phyloP scores from a whole-genome alignment of 1,139 yeast species.

The Taphrina flavorubra region DNA sequence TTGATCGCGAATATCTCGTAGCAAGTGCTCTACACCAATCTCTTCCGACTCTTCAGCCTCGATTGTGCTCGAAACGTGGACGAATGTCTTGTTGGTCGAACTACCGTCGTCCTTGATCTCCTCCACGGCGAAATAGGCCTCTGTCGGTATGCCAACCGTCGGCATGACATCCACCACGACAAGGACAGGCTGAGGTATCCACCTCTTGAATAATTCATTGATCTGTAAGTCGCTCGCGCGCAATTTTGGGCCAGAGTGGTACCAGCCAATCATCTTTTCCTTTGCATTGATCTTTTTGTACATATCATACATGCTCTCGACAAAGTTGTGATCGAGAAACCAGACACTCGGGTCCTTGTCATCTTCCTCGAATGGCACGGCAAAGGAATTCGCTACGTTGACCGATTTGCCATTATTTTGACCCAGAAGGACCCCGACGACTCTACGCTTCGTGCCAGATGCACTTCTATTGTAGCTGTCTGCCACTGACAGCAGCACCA shows the following conservation, averaged over 20 bases:
- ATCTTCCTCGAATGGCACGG: conserved; percentile 96
- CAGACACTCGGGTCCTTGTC: conserved; percentile 91
- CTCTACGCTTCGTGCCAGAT: conserved; percentile 73
- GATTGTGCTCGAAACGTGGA: conserved; percentile 88
- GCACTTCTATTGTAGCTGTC: conserved; percentile 92
- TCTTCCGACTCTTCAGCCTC: conserved; percentile 99
- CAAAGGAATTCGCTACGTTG: conserved; percentile 59
- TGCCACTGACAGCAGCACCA: conserved; percentile 89
- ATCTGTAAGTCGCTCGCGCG: conserved; percentile 86
- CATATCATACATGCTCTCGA: conserved; percentile 97
- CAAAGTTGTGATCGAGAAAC: conserved; percentile 96
- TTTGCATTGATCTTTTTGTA: conserved; percentile 95
- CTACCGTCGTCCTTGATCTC: conserved; percentile 96
- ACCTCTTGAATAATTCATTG: conserved; percentile 85
- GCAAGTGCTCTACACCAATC: conserved; percentile 94
- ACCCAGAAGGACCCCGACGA: conserved; percentile 92
- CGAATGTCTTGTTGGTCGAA: conserved; percentile 87
- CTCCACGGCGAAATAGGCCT: conserved; percentile 91
- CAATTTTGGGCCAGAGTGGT: conserved; percentile 95
- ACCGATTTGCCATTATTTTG: conserved; percentile 59
- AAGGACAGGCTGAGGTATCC: conserved; percentile 79
- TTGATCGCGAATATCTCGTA: conserved; percentile 93
- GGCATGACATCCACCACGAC: conserved; percentile 93
- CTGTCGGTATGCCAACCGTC: conserved; percentile 86
- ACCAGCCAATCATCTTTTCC: conserved; percentile 97